These are phyloP conservation scores for Malassezia sp. DNA, from an alignment of 1,284 basidiomycete genomes.

Conservation along the genomic window DNA sequence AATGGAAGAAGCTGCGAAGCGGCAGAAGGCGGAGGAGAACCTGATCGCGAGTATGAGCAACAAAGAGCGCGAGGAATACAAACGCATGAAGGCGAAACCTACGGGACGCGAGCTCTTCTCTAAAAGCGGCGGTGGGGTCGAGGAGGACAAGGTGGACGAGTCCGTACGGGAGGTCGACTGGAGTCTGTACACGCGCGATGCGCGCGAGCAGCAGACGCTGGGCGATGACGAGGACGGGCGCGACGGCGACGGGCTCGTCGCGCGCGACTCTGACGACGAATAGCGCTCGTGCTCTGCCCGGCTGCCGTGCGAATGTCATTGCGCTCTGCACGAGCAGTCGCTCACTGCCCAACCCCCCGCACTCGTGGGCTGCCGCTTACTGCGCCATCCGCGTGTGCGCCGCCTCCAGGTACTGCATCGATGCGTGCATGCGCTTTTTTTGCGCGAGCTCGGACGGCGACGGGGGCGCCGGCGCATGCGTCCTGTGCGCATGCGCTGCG, in stretches of 20 bases:
- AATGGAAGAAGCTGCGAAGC: constrained; percentile 48
- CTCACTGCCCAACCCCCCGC: no score
- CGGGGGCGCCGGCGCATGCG: background rate
- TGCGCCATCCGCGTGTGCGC: constrained; percentile 2
- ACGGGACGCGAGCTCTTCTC: constrained; percentile 52
- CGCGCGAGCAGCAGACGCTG: constrained; percentile 31
- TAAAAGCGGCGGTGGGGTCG: constrained; percentile 22
- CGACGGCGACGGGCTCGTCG: constrained; percentile 18
- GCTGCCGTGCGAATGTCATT: no score
- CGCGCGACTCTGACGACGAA: constrained; percentile 27
- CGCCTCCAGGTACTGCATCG: background rate
- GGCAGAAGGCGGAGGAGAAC: constrained; percentile 67
- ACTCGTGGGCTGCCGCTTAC: no score
- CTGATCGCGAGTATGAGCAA: constrained; percentile 59
- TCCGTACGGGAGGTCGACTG: constrained; percentile 37
- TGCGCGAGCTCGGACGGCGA: no score
- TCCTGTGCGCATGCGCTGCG: background rate
- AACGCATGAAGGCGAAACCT: constrained; percentile 56
- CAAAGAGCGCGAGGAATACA: constrained; percentile 82
- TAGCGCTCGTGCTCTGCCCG: constrained; percentile 6
- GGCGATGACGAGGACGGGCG: constrained; percentile 18
- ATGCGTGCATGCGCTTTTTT: no score
- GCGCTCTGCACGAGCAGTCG: no score
- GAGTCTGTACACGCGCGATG: constrained; percentile 33
- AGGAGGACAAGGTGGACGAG: constrained; percentile 26